phyloP scores from a whole-genome alignment of 306 rosid species.

The Bauhinia variegata region DNA sequence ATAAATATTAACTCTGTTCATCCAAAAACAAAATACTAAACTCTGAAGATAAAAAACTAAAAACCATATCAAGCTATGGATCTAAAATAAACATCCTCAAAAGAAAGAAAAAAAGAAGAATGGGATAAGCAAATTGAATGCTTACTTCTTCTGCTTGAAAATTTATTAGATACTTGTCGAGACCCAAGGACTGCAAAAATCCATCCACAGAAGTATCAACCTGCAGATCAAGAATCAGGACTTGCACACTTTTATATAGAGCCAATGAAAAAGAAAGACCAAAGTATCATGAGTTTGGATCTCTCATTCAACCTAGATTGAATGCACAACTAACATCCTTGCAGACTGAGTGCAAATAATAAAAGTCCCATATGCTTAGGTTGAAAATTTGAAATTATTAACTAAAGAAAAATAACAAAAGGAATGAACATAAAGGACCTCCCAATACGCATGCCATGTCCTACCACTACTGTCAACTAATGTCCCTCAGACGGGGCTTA shows the following conservation, averaged over 20 bases:
- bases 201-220: constrained; percentile 71
- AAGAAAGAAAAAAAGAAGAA: not conserved
- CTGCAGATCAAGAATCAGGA: constrained; percentile 57
- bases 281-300: not conserved
- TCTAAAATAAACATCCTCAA: constrained; percentile 15
- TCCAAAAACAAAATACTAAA: no score
- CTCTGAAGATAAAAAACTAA: not conserved
- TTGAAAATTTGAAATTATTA: not conserved
- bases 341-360: constrained; percentile 2
- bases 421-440: constrained; percentile 20
- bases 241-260: not conserved
- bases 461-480: not conserved
- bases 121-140: constrained; percentile 1
- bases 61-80: constrained; percentile 18
- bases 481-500: constrained; percentile 1
- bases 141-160: constrained; percentile 99
- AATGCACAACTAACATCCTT: not conserved
- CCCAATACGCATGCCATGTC: not conserved
- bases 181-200: constrained; percentile 86
- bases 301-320: no score
- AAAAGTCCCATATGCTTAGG: constrained; percentile 1
- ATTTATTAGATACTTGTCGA: constrained; percentile 86
- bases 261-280: not conserved
- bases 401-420: not conserved
- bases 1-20: not conserved